Evolutionary conservation across 2,329 filamentous ascomycete genomes (phyloP), one percentile per base, ranked within the genome.

Genomic region (Hymenoscyphus scutula): DNA sequence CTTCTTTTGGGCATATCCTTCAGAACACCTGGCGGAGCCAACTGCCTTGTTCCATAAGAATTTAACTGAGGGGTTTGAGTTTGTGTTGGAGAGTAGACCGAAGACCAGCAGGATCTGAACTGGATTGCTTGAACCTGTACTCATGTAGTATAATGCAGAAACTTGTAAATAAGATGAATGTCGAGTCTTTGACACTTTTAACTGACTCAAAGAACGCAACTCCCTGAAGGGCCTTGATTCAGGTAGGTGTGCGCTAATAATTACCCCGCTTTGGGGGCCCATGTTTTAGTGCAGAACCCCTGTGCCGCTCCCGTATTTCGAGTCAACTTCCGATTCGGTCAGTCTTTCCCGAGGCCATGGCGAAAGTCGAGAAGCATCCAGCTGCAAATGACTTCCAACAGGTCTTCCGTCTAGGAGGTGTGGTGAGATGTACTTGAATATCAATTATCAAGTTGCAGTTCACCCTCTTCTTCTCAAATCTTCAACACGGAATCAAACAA

Each of bases 1-100:
- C 51, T 75, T 71, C 48, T 73, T 74, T 58, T 76, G 74, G 70
- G 69, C 64, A n/a, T 76, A 71, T 67, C 74, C 74, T 11, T 74
- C 75, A 7, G 45, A 67, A 53, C 60, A 65, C 61, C 48, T 67
- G 2, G 55, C 37, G 15, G 41, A 59, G 10, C 27, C 56, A 32
- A 38, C 54, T 13, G 41, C 32, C 8, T 53, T 62, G 23, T 65
- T 56, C 37, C 23, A 60, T 32, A 58, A 29, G 3, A 67, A 67
- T 23, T 51, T 67, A 55, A 53, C 23, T 17, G 55, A 64, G 25
- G 65, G 61, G 3, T 64, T 67, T 58, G 59, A 64, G 13, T 65
- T 67, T 58, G 59, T 67, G 5, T 38, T 67, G 10, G 29, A 38
- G 11, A 41, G 19, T 25, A 23, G 25, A 17, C 37, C 5, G 32